Evolutionary conservation across 768 basidiomycete genomes (phyloP), one percentile per base, ranked within the genome.

Genomic region (Panellus pusillus): DNA sequence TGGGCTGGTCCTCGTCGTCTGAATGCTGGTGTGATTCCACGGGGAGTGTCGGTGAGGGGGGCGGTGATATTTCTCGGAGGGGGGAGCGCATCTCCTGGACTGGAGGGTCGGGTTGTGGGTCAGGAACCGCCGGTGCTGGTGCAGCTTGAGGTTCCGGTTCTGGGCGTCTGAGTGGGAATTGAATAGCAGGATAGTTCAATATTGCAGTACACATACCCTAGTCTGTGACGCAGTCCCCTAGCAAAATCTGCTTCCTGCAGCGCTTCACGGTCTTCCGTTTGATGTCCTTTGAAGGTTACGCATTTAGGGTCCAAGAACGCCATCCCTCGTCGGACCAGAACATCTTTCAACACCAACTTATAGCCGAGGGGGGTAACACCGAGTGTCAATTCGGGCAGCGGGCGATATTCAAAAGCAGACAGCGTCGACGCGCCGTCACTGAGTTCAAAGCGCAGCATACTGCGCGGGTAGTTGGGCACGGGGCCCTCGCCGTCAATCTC

Each of bases 321-420:
- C 43, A 87, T 81, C 5, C 90, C 91, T 36, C 80, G 75, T 18
- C 85, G 80, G 27, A 92, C 76, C 20, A 74, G 74, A 6, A 87
- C 84, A 49, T 88, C 79, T 63, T 82, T 86, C 35, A 97, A 71
- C 29, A 87, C 65, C 64, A 93, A 71, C 77, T 98, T 98, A 64
- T 73, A 89, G 9, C 95, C 95, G 28, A 95, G 72, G 3, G 81
- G 81, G 1, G 93, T 96, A 17, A 78, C 80, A 8, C 88, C 90
- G 15, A 98, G 76, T 44, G 77, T 76, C 17, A 98, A 59, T 40
- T 82, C 75, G 1, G 81, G 79, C 27, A 97, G 65, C 19, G 76
- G 70, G 48, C 79, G 81, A 58, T 86, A 92, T 65, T 98, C 95
- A 57, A 95, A 84, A 2, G 89, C 95, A 32, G 79, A 77, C 29